A percentile compares a stretch with the other conserved stretches of the same genome.
phyloP scores from a whole-genome alignment of 116 monocot species.

The Cymodocea nodosa region DNA sequence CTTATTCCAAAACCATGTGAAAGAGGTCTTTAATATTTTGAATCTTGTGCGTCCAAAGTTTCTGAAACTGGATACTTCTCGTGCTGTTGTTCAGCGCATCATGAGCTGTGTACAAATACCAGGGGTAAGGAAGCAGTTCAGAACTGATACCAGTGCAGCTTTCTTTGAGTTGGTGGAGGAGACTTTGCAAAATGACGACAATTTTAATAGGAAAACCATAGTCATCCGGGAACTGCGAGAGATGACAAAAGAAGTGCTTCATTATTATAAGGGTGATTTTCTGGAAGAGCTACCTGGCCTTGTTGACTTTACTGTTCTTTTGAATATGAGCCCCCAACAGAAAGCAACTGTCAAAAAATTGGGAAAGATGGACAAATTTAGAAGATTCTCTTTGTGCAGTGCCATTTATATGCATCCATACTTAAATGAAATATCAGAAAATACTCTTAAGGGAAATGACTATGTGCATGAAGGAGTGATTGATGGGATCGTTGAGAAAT shows the following conservation, averaged over 20 bases:
- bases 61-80: conserved; percentile 37
- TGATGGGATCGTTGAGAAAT: conserved; percentile 25
- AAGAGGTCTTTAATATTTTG: conserved; percentile 86
- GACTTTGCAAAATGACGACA: conserved; percentile 49
- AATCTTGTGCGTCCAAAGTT: conserved; percentile 80
- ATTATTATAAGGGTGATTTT: conserved; percentile 88
- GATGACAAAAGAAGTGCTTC: conserved; percentile 78
- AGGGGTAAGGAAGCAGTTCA: conserved; percentile 12
- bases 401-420: conserved; percentile 64
- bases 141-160: conserved; percentile 12
- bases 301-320: conserved; percentile 69
- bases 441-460: conserved; percentile 22
- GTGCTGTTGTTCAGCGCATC: conserved; percentile 37
- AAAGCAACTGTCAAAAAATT: conserved; percentile 28
- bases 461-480: conserved; percentile 25
- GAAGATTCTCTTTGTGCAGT: conserved; percentile 39
- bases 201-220: conserved; percentile 33
- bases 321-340: conserved; percentile 48
- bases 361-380: conserved; percentile 50
- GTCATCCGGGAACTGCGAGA: conserved; percentile 68
- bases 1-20: conserved; percentile 83
- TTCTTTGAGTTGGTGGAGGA: conserved; percentile 89
- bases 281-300: conserved; percentile 79
- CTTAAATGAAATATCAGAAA: conserved; percentile 42
- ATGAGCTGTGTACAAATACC: conserved; percentile 43